phyloP scores from a whole-genome alignment of 1,284 basidiomycete genomes.

The Cutaneotrichosporon cutaneum region DNA sequence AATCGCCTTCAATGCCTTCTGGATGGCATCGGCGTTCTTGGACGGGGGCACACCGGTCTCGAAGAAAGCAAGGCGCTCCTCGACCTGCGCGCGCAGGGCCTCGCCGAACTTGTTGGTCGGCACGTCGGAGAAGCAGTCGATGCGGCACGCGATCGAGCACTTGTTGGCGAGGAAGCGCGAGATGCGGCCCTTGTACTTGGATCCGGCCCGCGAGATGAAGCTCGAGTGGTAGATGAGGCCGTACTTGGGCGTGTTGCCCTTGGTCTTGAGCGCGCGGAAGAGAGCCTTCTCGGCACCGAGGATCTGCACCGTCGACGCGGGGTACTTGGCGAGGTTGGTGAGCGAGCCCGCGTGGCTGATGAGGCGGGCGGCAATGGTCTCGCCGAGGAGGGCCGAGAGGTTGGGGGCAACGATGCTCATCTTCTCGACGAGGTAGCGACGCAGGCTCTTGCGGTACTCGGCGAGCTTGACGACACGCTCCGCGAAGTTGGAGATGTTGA shows the following conservation, averaged over 20 bases:
- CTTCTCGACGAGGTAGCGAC: conserved; percentile 89
- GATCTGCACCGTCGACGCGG: conserved; percentile 96
- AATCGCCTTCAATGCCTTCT: conserved; percentile 79
- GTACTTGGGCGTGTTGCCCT: conserved; percentile 98
- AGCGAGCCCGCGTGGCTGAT: conserved; percentile 98
- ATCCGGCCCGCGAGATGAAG: conserved; percentile 91
- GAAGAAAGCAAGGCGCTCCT: conserved; percentile 93
- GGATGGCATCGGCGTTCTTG: conserved; percentile 84
- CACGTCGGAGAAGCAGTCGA: conserved; percentile 91
- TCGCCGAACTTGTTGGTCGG: conserved; percentile 94
- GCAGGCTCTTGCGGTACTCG: conserved; percentile 89
- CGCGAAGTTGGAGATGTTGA: conserved; percentile 94
- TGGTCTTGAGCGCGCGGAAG: conserved; percentile 97
- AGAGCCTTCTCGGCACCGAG: conserved; percentile 97
- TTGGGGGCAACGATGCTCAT: conserved; percentile 98
- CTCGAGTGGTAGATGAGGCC: conserved; percentile 90
- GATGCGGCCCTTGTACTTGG: conserved; percentile 97
- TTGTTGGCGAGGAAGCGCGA: conserved; percentile 98
- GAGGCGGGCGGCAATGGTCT: conserved; percentile 89
- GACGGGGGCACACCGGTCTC: conserved; percentile 74
- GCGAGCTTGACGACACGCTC: conserved; percentile 86
- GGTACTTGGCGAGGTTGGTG: conserved; percentile 97
- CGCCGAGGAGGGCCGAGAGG: conserved; percentile 88
- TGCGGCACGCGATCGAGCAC: conserved; percentile 94
- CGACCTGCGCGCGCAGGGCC: conserved; percentile 88